Base-by-base conservation (phyloP, 306 rosid species). In the Senna tora region DNA sequence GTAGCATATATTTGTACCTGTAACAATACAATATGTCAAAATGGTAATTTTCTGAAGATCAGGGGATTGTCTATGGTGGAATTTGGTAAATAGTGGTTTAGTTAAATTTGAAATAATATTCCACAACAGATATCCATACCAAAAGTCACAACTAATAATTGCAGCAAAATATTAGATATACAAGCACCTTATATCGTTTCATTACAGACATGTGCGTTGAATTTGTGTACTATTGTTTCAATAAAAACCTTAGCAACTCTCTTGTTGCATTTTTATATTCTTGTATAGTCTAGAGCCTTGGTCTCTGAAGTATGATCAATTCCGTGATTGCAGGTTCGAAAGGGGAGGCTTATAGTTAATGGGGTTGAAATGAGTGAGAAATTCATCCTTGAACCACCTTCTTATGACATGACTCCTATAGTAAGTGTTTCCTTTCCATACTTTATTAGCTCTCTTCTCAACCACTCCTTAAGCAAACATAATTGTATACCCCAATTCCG, bases 321-420 rank as follows among this genome's bases (percentile, higher is more conserved):
- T 56, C 53, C 54, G 50, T 75, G 34, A 43, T 72, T 72, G 76
- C 91, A 94, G 99, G 96, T 91, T 74, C 97, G 66, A 61, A 88
- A 89, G 47, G 99, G 99, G 71, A 92, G 79, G 77, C 91, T 95
- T 61, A 54, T 95, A 16, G 93, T 95, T 59, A 95, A 95, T 73
- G 99, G 99, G 64, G 91, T 86, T 51, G 96, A 95, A 83, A 91
- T 97, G 83, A 77, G 82, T 59, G 99, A 95, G 82, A 83, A 86
- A 15, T 95, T 89, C 82, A 84, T 87, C 77, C 76, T 82, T 34
- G 96, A 95, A 78, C 80, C 95, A 70, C 99, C 96, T 55, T 74
- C 85, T 16, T 95, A 91, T 62, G 87, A 88, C 69, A 91, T 95
- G 99, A 78, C 76, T 41, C 99, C 96, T 42, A 71, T 77, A 6